Evolutionary conservation across 139 green algal species (phyloP).

Genomic region (Tetradesmus obliquus): DNA sequence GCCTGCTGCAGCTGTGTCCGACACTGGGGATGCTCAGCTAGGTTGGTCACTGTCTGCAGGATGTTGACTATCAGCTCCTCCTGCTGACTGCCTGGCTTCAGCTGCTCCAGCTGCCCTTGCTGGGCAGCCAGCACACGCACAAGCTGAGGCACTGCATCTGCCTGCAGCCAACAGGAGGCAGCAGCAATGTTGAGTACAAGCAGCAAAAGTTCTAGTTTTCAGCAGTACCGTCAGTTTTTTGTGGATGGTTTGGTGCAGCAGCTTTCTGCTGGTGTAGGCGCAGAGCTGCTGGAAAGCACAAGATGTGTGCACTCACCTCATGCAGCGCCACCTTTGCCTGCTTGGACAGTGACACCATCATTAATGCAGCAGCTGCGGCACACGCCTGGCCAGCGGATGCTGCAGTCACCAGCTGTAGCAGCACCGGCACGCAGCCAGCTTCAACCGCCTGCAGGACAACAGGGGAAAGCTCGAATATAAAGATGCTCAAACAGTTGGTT

Average conservation of each 20-base stretch:
- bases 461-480: not conserved
- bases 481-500: not conserved
- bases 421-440: constrained; percentile 16
- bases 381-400: not conserved
- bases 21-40: constrained; percentile 21
- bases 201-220: no score
- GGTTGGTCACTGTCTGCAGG: constrained; percentile 25
- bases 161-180: not conserved
- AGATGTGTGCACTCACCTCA: not conserved
- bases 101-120: not conserved
- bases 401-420: not conserved
- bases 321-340: constrained; percentile 66
- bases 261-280: no score
- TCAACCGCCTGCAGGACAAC: constrained; percentile 27
- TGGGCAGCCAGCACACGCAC: not conserved
- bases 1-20: not conserved
- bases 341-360: constrained; percentile 55
- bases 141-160: not conserved
- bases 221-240: no score
- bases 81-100: not conserved
- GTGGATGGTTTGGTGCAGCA: not conserved
- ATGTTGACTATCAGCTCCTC: not conserved
- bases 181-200: not conserved
- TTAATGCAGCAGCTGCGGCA: constrained; percentile 58
- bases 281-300: not conserved